Base-by-base conservation (phyloP, 1,284 basidiomycete genomes). In the Caloboletus firmus region DNA sequence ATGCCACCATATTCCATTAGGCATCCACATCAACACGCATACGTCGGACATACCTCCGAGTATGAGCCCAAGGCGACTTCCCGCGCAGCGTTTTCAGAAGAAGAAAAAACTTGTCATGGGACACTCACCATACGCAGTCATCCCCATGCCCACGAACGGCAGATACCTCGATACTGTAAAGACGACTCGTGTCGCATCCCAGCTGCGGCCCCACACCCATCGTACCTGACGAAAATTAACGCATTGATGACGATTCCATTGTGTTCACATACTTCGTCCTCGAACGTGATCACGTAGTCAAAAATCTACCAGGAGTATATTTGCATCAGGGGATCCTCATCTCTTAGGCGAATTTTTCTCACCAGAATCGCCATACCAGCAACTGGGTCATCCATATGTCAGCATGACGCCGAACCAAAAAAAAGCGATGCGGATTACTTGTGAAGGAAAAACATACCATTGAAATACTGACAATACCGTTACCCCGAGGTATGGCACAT, bases 121-220 rank as follows among this genome's bases (percentile, higher is more conserved):
- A 47, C 26, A 30, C 60, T 46, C 35, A 64, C 62, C 32, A 34
- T 60, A 61, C 22, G 37, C 46, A 12, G 53, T 57, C 45, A 63
- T 24, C 3, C 34, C 62, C 28, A 26, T n/a, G 3, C 62, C 59
- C 7, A 26, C 44, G 34, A 64, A 63, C 4, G 62, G 62, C 8
- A 66, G 28, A 49, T 66, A 63, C 39, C 64, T 63, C 3, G 62
- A 62, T 17, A 45, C 20, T 7, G 37, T 53, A 17, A 62, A 62
- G 20, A 66, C 6, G 31, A 43, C 8, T 18, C 59, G 62, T 3
- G 57, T 64, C 9, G 2, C 13, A 42, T 59, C 51, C 64, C 61
- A 62, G 17, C 22, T 32, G 20, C 56, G 54, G 3, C 45, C 42
- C 61, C 64, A 66, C 5, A 66, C 46, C 57, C 49, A 66, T 18